Base-by-base conservation (phyloP, 257 asterid species). In the Nicotiana knightiana region DNA sequence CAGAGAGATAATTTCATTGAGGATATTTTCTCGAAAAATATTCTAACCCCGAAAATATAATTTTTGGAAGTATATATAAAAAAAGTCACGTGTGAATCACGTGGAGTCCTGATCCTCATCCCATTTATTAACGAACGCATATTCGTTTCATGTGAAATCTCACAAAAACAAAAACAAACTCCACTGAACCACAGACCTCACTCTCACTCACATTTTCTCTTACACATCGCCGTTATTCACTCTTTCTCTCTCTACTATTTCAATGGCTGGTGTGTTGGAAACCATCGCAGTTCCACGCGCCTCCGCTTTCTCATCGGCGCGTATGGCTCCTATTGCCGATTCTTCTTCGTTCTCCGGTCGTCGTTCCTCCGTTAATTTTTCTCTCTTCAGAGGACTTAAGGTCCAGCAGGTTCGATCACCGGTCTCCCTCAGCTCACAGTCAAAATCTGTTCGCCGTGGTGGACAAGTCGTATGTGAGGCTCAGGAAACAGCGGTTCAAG, bases 391-490 rank as follows among this genome's bases (percentile, higher is more conserved):
- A 57, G 97, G 97, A 2, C 88, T 91, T 66, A 95, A 88, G 97
- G 77, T 91, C 88, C 93, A 88, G 51, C 83, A 83, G 13, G 16
- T 84, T 62, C 93, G 88, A 30, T 88, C 94, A 5, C 77, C 90
- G 0, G 79, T 83, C 2, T 87, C 88, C 37, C 82, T 90, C 24
- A 81, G 75, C 37, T 89, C 86, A 18, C 81, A 30, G 18, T 83
- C 90, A 30, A 84, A 77, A 75, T 80, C 85, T 46, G 84, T 83
- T 77, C 86, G 85, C 79, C 85, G 91, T 43, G 91, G 89, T 57
- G 77, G 85, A 67, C 85, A 89, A 76, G 87, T 93, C 78, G 93
- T 91, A 26, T 95, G 99, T 90, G 99, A 95, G 82, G 97, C 99
- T 3, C 95, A 90, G 89, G 87, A 93, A 2, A 90, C 97, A 5